A percentile compares a stretch with the other conserved stretches of the same genome.
Evolutionary conservation across 768 basidiomycete genomes (phyloP).

Genomic region (Artomyces pyxidatus): DNA sequence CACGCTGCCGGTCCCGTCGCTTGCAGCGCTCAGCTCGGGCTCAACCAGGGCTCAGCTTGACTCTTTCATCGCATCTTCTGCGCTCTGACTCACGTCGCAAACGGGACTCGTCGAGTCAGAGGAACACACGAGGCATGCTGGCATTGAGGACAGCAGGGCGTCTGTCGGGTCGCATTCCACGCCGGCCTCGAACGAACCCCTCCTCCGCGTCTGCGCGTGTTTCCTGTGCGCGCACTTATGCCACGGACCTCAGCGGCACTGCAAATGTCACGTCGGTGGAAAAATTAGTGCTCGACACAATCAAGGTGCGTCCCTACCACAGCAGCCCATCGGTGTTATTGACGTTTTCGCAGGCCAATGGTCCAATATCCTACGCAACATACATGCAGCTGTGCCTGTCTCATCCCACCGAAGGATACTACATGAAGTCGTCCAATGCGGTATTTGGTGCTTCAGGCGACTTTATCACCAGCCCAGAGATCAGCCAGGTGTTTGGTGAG

Average conservation of each 20-base stretch:
- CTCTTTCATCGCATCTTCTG: neutral
- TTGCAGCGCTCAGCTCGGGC: neutral
- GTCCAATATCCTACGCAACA: slow-evolving; percentile 78
- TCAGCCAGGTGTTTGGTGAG: slow-evolving; percentile 95
- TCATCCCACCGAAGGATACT: slow-evolving; percentile 90
- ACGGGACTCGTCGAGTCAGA: neutral
- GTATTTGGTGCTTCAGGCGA: slow-evolving; percentile 87
- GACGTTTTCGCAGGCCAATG: slow-evolving; percentile 59
- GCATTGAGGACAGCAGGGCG: neutral
- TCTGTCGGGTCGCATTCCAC: neutral
- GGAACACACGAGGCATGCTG: neutral
- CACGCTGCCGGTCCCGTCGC: neutral
- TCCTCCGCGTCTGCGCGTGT: too few relatives aligned
- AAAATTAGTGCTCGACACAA: slow-evolving; percentile 58
- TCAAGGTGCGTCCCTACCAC: slow-evolving; percentile 44
- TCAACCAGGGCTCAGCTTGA: too few relatives aligned
- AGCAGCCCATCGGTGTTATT: neutral
- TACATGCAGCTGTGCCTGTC: slow-evolving; percentile 91
- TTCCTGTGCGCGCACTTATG: neutral
- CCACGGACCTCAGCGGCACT: neutral
- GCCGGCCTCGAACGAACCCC: too few relatives aligned
- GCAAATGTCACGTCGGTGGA: slow-evolving; percentile 33
- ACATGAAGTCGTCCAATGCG: slow-evolving; percentile 63
- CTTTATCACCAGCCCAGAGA: slow-evolving; percentile 95
- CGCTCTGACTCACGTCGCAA: neutral